Base-by-base conservation (phyloP, 192 early-diverging fungal species). In the Coemansia pectinata region DNA sequence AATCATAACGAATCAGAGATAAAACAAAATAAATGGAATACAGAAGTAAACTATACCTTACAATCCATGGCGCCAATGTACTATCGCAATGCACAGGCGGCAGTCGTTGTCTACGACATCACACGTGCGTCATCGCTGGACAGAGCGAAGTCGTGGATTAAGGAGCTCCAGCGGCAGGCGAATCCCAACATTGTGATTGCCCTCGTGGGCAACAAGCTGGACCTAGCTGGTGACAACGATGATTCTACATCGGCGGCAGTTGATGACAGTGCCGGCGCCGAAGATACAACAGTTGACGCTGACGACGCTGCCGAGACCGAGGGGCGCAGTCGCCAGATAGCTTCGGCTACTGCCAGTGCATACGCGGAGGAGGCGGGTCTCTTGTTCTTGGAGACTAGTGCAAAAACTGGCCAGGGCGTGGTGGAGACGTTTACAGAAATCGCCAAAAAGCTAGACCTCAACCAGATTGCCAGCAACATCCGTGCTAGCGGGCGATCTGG, bases 41-140 rank as follows among this genome's bases (percentile, higher is more conserved):
- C n/a, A n/a, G n/a, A n/a, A n/a, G n/a, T n/a, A n/a, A n/a, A n/a
- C n/a, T n/a, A n/a, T n/a, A n/a, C n/a, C n/a, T n/a, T n/a, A n/a
- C n/a, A n/a, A n/a, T n/a, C n/a, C n/a, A n/a, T 95, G 60, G 91
- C 87, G 65, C 94, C 96, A 38, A 91, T 97, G 95, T 99, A 99
- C 83, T 99, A 99, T 79, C 83, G 97, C 65, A 96, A 96, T 75
- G 97, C 97, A 14, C 95, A 97, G 84, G 96, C 96, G 38, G 96
- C 96, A 0, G 89, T 98, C 4, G 94, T 99, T 42, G 97, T 94
- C 7, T 99, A 96, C 74, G 97, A 99, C 84, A 91, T 99, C 62
- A 99, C 97, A 3, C 72, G 72, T 33, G 67, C 90, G 79, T 81
- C 94, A 7, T 96, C 96, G 14, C 85, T 99, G 58, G 93, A 95